Evolutionary conservation across 352 stramenopile species (phyloP), one percentile per base, ranked within the genome.

Genomic region (Globisporangium ultimum): DNA sequence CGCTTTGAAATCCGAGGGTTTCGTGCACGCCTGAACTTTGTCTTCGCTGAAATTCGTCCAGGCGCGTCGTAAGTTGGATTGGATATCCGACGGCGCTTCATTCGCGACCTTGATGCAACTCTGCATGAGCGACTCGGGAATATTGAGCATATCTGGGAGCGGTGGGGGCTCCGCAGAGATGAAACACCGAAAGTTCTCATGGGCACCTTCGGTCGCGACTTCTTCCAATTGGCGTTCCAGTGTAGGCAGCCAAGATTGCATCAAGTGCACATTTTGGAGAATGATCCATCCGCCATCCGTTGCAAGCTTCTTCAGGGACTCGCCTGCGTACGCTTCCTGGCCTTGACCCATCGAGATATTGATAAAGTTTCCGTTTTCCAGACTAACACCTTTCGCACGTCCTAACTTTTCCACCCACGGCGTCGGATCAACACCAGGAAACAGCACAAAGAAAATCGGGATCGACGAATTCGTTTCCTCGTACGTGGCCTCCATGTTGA

Each of bases 41-140:
- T 97, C 89, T 64, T 98, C 89, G 20, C 78, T 84, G 53, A 98
- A 98, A 52, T 97, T 98, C 1, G 88, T 88, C 95, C 95, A 98
- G 10, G 95, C 92, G 36, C 91, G 72, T 9, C 91, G 91, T 54
- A 98, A 63, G 58, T 98, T 98, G 18, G 87, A 97, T 65, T 98
- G 93, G 55, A 98, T 98, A 61, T 98, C 95, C 1, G 92, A 93
- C 42, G 95, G 95, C 22, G 95, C 89, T 61, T 98, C 95, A 65
- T 98, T 98, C 3, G 91, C 89, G 3, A 98, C 95, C 63, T 98
- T 98, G 66, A 98, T 97, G 58, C 86, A 97, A 49, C 85, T 90
- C 68, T 98, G 93, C 84, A 98, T 87, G 32, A 98, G 83, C 40
- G 85, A 97, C 70, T 99, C 95, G 34, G 96, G 96, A 67, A 99